phyloP scores from a whole-genome alignment of 2,329 filamentous ascomycete species.

The Xenoacremonium recifei region DNA sequence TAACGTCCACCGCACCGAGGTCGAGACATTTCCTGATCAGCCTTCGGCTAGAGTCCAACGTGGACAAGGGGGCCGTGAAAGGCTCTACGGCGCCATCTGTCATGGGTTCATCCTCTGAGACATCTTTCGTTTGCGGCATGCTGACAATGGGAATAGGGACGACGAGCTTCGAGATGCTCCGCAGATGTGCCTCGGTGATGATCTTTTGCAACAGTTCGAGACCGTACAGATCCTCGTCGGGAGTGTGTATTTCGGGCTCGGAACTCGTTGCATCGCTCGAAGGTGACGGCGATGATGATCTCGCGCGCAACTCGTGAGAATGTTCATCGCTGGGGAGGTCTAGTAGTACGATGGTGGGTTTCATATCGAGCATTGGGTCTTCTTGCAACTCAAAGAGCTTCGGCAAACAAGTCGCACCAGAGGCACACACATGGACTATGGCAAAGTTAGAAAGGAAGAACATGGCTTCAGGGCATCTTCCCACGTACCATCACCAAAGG shows the following conservation, averaged over 20 bases:
- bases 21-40: slow-evolving; percentile 74
- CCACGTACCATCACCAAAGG: slow-evolving; percentile 52
- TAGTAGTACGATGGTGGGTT: slow-evolving; percentile 56
- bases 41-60: slow-evolving; percentile 31
- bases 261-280: slow-evolving; percentile 34
- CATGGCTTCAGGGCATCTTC: too few relatives aligned
- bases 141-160: slow-evolving; percentile 55
- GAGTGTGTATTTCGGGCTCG: slow-evolving; percentile 39
- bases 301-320: slow-evolving; percentile 32
- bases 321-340: slow-evolving; percentile 54
- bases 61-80: slow-evolving; percentile 20
- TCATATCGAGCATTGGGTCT: slow-evolving; percentile 49
- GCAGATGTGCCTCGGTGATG: slow-evolving; percentile 56
- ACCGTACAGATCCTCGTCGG: slow-evolving; percentile 53
- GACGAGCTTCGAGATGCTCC: slow-evolving; percentile 55
- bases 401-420: slow-evolving; percentile 52
- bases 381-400: slow-evolving; percentile 54
- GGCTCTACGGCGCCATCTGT: slow-evolving; percentile 40
- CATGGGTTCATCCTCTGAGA: slow-evolving; percentile 30
- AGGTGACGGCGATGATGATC: slow-evolving; percentile 45
- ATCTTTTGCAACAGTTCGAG: slow-evolving; percentile 54
- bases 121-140: slow-evolving; percentile 30
- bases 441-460: slow-evolving; percentile 18
- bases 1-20: slow-evolving; percentile 81
- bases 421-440: slow-evolving; percentile 54